Percentiles rank a stretch among this genome's conserved stretches.
Evolutionary conservation across 2,329 filamentous ascomycete genomes (phyloP).

Genomic region (Hypoxylon sp.): DNA sequence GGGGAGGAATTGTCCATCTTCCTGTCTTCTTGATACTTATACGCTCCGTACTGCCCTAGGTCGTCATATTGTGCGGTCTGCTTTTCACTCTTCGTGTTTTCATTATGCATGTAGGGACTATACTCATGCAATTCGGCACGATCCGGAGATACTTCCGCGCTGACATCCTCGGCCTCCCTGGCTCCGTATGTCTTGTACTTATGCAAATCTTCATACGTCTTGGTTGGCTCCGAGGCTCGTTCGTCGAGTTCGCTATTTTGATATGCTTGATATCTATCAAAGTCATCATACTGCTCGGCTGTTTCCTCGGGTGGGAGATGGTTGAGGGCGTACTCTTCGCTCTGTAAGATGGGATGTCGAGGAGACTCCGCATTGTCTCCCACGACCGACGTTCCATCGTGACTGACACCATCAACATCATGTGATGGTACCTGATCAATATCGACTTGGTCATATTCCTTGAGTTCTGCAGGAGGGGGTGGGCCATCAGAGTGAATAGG

Average conservation of each 20-base stretch:
- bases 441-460: constrained; percentile 54
- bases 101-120: constrained; percentile 57
- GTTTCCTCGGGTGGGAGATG: constrained; percentile 53
- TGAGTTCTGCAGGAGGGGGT: constrained; percentile 57
- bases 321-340: constrained; percentile 55
- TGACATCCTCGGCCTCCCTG: constrained; percentile 47
- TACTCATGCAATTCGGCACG: constrained; percentile 59
- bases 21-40: constrained; percentile 54
- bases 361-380: constrained; percentile 15
- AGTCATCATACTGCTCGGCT: constrained; percentile 53
- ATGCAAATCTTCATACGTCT: constrained; percentile 58
- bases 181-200: constrained; percentile 54
- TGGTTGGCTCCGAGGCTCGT: constrained; percentile 31
- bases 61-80: constrained; percentile 56
- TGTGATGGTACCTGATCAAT: constrained; percentile 51
- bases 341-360: constrained; percentile 40
- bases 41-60: constrained; percentile 57
- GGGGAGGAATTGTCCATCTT: constrained; percentile 50
- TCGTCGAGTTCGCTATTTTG: constrained; percentile 48
- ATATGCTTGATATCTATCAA: constrained; percentile 45
- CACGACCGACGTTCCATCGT: constrained; percentile 1
- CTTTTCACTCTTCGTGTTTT: constrained; percentile 52
- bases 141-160: constrained; percentile 42
- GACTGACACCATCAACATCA: constrained; percentile 1
- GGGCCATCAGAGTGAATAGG: constrained; percentile 55